phyloP scores from a whole-genome alignment of 208 protist genomes.

The Trichomonas gallinae region DNA sequence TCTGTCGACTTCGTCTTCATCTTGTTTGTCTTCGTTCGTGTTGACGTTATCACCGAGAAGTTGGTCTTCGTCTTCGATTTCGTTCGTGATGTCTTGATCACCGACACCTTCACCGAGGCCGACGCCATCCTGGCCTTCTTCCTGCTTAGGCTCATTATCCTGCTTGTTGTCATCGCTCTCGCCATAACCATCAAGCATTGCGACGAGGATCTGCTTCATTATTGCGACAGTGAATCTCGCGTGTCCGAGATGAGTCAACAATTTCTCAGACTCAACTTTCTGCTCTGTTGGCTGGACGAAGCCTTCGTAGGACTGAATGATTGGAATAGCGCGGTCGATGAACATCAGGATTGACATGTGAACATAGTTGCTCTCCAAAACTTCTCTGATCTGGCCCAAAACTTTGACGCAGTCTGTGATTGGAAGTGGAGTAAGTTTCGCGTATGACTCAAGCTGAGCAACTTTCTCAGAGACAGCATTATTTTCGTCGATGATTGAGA shows the following conservation, averaged over 20 bases:
- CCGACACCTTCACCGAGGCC: neutral
- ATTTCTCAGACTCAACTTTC: neutral
- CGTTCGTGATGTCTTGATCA: neutral
- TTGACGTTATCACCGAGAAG: constrained; percentile 13
- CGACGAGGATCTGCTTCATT: neutral
- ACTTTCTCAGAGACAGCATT: neutral
- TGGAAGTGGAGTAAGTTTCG: neutral
- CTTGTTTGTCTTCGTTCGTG: neutral
- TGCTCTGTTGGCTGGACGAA: neutral
- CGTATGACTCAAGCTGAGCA: neutral
- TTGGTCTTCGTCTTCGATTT: constrained; percentile 22
- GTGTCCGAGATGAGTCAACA: neutral
- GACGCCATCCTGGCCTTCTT: neutral
- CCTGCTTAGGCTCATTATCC: neutral
- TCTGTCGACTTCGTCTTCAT: constrained; percentile 6
- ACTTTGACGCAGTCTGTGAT: neutral
- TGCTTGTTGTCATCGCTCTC: neutral
- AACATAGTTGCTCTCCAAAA: neutral
- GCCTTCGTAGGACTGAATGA: neutral
- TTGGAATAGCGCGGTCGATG: neutral
- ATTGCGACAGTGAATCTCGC: neutral
- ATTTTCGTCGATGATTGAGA: neutral
- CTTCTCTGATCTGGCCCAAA: neutral
- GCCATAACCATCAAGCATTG: neutral
- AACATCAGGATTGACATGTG: neutral